Percentiles rank a stretch among this genome's conserved stretches.
phyloP scores from a whole-genome alignment of 2,329 filamentous ascomycete species.

The Pyrenophora seminiperda region DNA sequence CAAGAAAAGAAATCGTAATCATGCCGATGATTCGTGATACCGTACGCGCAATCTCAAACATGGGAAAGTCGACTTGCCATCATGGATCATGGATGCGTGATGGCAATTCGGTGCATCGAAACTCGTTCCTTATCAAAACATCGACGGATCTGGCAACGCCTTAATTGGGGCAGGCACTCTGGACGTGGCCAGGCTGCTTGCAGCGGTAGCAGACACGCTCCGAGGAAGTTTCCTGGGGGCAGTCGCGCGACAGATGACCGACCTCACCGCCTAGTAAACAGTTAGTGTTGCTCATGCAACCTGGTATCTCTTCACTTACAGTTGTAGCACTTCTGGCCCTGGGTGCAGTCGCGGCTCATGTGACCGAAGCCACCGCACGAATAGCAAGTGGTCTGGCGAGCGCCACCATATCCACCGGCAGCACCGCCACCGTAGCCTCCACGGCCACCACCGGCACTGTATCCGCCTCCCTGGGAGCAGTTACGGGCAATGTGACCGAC shows the following conservation, averaged over 20 bases:
- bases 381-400: slow-evolving; percentile 75
- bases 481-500: slow-evolving; percentile 94
- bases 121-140: slow-evolving; percentile 39
- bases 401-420: slow-evolving; percentile 54
- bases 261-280: slow-evolving; percentile 69
- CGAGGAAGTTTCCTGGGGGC: slow-evolving; percentile 84
- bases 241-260: slow-evolving; percentile 94
- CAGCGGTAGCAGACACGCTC: slow-evolving; percentile 99
- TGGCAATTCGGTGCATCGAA: slow-evolving; percentile 32
- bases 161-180: slow-evolving; percentile 90
- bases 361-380: slow-evolving; percentile 96
- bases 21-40: slow-evolving; percentile 41
- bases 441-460: slow-evolving; percentile 52
- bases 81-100: slow-evolving; percentile 18
- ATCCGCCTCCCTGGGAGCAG: slow-evolving; percentile 69
- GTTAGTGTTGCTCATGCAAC: slow-evolving; percentile 29
- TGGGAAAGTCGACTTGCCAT: slow-evolving; percentile 31
- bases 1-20: slow-evolving; percentile 48
- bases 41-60: slow-evolving; percentile 35
- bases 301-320: slow-evolving; percentile 59
- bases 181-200: slow-evolving; percentile 85
- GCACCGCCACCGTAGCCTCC: slow-evolving; percentile 52
- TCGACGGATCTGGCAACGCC: slow-evolving; percentile 35
- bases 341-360: slow-evolving; percentile 97
- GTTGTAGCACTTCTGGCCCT: slow-evolving; percentile 99